phyloP scores from a whole-genome alignment of 371 early-diverging fungal species.

The Mucor lusitanicus region DNA sequence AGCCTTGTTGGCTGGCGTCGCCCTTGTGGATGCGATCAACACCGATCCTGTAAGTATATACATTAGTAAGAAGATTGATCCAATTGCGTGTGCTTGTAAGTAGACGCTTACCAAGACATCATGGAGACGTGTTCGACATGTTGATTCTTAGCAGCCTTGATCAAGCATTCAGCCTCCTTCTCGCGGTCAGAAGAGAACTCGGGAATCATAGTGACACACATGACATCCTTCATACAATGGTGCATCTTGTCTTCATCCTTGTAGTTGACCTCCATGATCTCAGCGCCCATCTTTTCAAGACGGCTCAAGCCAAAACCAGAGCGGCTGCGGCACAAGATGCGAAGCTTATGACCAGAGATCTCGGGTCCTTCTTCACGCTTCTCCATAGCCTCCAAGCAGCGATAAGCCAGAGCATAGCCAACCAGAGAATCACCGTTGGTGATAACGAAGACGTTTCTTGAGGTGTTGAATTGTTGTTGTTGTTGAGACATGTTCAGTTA shows the following conservation, averaged over 20 bases:
- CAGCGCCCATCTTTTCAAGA: constrained; percentile 36
- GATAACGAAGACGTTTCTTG: constrained; percentile 26
- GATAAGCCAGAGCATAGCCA: constrained; percentile 38
- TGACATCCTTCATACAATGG: constrained; percentile 21
- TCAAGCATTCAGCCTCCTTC: constrained; percentile 35
- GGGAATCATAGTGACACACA: constrained; percentile 28
- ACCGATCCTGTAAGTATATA: constrained; percentile 36
- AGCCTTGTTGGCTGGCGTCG: background rate
- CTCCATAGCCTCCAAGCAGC: constrained; percentile 25
- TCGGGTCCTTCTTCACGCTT: background rate
- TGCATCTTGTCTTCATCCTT: constrained; percentile 28
- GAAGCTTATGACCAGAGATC: constrained; percentile 7
- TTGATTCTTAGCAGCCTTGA: constrained; percentile 25
- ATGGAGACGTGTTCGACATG: constrained; percentile 32
- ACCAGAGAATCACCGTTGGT: constrained; percentile 39
- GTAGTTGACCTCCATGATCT: constrained; percentile 36
- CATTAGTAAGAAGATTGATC: too few relatives aligned
- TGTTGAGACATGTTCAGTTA: constrained; percentile 2
- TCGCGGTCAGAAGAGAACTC: constrained; percentile 30
- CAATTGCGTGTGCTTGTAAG: background rate
- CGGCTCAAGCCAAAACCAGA: constrained; percentile 9
- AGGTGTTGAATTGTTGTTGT: constrained; percentile 1
- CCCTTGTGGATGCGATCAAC: constrained; percentile 22
- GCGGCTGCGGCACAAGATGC: constrained; percentile 33
- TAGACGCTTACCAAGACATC: constrained; percentile 35